A percentile compares a stretch with the other conserved stretches of the same genome.
Conservation (phyloP, 345 rosid genomes). For the Alliaria petiolata region DNA sequence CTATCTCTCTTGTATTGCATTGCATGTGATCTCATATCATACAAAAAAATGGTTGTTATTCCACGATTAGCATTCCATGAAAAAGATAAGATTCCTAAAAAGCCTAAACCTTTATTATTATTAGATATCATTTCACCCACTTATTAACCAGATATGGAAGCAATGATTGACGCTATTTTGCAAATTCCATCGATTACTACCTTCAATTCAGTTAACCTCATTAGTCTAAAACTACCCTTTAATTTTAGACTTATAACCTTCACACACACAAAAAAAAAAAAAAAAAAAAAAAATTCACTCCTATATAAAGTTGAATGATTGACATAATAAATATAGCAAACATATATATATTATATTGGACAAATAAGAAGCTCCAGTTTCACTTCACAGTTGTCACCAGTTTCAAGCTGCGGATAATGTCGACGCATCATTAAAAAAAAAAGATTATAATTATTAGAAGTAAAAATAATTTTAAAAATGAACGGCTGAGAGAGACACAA, state of each 20-base stretch:
- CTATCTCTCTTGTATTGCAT: background rate
- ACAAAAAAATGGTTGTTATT: background rate
- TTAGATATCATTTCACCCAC: background rate
- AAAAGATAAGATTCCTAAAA: background rate
- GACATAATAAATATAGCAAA: background rate
- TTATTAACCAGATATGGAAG: background rate
- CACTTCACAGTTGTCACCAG: constrained; percentile 11
- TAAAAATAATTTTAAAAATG: background rate
- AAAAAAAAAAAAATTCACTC: too few relatives aligned
- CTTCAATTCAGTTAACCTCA: background rate
- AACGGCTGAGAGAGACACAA: constrained; percentile 64
- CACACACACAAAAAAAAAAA: too few relatives aligned
- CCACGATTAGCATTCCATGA: constrained; percentile 14
- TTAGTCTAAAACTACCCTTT: too few relatives aligned
- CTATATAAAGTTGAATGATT: background rate
- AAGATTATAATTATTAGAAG: background rate
- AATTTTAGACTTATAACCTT: too few relatives aligned
- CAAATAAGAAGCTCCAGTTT: background rate
- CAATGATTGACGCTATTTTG: constrained; percentile 6
- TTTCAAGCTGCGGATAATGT: constrained; percentile 1
- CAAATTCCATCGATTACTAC: background rate
- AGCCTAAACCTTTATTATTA: background rate
- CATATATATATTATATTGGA: background rate
- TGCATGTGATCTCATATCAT: constrained; percentile 15
- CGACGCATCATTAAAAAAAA: constrained; percentile 5